A percentile compares a stretch with the other conserved stretches of the same genome.
These are phyloP conservation scores for Boeremia lycopersici DNA, from an alignment of 2,329 filamentous ascomycete species.

Conservation along the genomic window DNA sequence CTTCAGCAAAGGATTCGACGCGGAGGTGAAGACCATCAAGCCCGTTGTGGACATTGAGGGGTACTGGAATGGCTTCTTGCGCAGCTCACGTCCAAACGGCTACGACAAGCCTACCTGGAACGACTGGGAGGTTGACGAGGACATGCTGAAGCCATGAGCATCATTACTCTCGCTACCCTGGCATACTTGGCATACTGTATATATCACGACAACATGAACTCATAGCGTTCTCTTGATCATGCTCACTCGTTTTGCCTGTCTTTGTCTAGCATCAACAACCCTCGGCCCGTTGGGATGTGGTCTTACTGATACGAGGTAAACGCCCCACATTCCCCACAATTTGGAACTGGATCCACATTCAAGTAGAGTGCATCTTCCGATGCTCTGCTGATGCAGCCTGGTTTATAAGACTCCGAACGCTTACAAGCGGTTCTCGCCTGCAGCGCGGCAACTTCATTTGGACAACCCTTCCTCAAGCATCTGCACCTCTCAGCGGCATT, in stretches of 20 bases:
- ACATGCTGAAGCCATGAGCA: constrained; percentile 39
- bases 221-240: not conserved
- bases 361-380: constrained; percentile 16
- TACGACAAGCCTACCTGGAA: constrained; percentile 58
- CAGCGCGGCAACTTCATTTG: not conserved
- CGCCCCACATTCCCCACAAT: constrained; percentile 15
- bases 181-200: not conserved
- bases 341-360: not conserved
- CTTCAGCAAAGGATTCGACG: constrained; percentile 53
- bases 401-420: not conserved
- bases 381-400: not conserved
- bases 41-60: constrained; percentile 55
- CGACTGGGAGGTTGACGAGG: constrained; percentile 51
- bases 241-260: too few relatives aligned
- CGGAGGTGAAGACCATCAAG: constrained; percentile 55
- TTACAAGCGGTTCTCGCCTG: not conserved
- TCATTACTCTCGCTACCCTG: not conserved
- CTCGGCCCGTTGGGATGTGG: not conserved
- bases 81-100: constrained; percentile 59
- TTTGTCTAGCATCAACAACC: not conserved
- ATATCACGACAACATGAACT: constrained; percentile 1
- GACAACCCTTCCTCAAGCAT: not conserved
- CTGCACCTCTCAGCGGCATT: not conserved
- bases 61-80: constrained; percentile 56
- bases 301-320: not conserved